Base-by-base conservation (phyloP, 1,284 basidiomycete species). In the Ganoderma meredithae region DNA sequence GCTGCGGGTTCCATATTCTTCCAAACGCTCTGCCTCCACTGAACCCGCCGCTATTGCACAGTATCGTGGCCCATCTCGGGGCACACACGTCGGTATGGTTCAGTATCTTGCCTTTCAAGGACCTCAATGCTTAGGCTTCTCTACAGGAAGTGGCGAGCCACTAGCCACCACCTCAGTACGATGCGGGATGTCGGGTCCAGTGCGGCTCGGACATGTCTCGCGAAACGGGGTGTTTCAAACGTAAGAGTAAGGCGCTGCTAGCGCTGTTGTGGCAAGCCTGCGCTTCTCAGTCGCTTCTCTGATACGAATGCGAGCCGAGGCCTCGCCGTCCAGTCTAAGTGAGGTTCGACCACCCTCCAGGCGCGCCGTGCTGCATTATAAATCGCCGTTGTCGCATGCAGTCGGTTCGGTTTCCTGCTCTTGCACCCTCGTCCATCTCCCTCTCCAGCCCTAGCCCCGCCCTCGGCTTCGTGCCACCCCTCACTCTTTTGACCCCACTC, bases 401-500 rank as follows among this genome's bases (percentile, higher is more conserved):
- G 5, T 2, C 17, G 27, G 52, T 9, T 36, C 59, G 63, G 66
- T 64, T 68, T 70, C 64, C 52, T 52, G 60, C 68, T 60, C 40
- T 49, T 52, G 44, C 67, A 40, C 55, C 47, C 59, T 59, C 52
- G 27, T 27, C 49, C 62, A 60, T 44, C 63, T 15, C 47, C 33
- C 36, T 9, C 52, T 33, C 25, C 52, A 17, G 27, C 9, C 25
- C 52, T 31, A 7, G 52, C n/a, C 47, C 47, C 19, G 22, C 17
- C 63, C 49, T 43, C 59, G 71, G 68, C 71, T 49, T 68, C 65
- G 67, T 43, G 68, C 68, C 65, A 17, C 49, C 58, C 62, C 66
- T 64, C 70, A 56, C 64, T 71, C 70, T 25, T 71, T 71, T 66
- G 39, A 17, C 52, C 62, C 52, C 60, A 49, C 36, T 67, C 69